Evolutionary conservation across 148 eudicot species (phyloP), one percentile per base, ranked within the genome.

Genomic region (Silene uniflora): DNA sequence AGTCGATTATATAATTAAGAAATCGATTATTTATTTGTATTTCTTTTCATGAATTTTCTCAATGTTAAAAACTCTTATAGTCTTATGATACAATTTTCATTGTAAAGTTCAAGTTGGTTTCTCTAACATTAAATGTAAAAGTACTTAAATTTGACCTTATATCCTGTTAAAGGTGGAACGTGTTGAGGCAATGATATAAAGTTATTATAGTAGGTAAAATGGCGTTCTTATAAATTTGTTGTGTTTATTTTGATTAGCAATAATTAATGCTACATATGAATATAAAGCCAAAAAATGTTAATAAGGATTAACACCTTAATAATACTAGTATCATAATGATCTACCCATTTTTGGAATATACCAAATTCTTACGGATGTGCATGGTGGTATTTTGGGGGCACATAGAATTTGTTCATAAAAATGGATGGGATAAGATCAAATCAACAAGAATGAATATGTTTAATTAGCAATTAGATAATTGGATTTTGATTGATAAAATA

Each of bases 241-340:
- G 61, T 72, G 55, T 62, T 27, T 64, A 24, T 17, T 75, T 21
- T 22, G 66, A 70, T 60, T 32, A 32, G 71, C 44, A 81, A 81
- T 84, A 81, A 81, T 84, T 65, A 84, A 81, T 81, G 82, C 78
- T 70, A 78, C 69, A 78, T 73, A 81, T 76, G 82, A 75, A 61
- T 77, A 78, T 81, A 69, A 72, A 54, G 76, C 80, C 87, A 84
- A 84, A 76, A 11, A 6, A 67, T 69, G 17, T 81, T 61, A 83
- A 76, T 79, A 73, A 71, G 63, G 56, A 39, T 21, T 67, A 70
- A 24, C 22, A 72, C 24, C 66, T 61, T 29, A 67, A 63, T 70
- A 49, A 1, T 71, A 32, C 35, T 19, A 72, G 10, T 66, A 66
- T 24, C 71, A 24, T 67, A 23, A 35, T 49, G 7, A 65, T 64